Evolutionary conservation across 1,284 basidiomycete species (phyloP), one percentile per base, ranked within the genome.

Genomic region (Apiotrichum brassicae): DNA sequence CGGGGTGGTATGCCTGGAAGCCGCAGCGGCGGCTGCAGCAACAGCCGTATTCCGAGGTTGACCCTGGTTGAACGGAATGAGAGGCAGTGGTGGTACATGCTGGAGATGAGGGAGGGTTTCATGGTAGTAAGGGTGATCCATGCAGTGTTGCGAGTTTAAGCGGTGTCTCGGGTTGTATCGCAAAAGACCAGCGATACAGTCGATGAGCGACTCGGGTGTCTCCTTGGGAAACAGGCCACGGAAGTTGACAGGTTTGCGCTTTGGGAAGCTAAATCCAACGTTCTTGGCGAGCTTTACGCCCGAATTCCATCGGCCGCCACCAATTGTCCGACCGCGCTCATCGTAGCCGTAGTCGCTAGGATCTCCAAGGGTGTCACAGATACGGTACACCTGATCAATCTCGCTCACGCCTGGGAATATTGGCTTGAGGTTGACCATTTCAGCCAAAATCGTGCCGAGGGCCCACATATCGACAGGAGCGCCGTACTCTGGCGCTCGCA

Each of bases 391-490:
- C 72, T 98, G 95, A 75, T 98, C 94, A 43, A 91, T 79, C 71
- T 97, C 93, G 68, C 84, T 86, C 49, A 85, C 82, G n/a, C 95
- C 95, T n/a, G 95, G 94, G 71, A 99, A 98, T 24, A 99, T 78
- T 0, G 95, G 94, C 59, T 90, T 86, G 54, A 99, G 80, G 65
- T 92, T 97, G 72, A 97, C 81, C 49, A 97, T 79, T 73, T 99
- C 95, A 8, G 93, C 90, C 78, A 98, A 85, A 70, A 99, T 99
- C 5, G 95, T 94, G 20, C 95, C 95, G 40, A 99, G 76, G 1
- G 95, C 95, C 95, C 95, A 99, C 85, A 97, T 90, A 71, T 99
- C 95, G 30, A 99, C 94, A 1, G 95, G 91, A 60, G 87, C 87
- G 16, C 89, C 92, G 68, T 99, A 98, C 67, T 95, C 85, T 50